Evolutionary conservation across 495 filamentous ascomycete species (phyloP), one percentile per base, ranked within the genome.

Genomic region (Neurospora discreta): DNA sequence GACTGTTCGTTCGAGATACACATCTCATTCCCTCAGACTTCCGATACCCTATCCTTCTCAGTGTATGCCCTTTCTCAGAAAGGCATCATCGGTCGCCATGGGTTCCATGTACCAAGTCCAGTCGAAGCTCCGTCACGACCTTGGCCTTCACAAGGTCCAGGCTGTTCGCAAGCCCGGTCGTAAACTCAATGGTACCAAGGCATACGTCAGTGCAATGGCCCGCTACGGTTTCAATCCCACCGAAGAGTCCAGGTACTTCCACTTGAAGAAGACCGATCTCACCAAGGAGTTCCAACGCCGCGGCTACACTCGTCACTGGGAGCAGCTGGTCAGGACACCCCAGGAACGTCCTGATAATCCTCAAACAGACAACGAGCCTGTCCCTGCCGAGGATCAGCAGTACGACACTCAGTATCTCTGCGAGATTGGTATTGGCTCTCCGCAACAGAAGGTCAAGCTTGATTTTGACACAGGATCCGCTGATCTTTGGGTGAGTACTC

Each of bases 401-500:
- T 90, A 93, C 74, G 91, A 94, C 72, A 83, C 87, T 30, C 80
- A 87, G 82, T 93, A 93, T 75, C 85, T 94, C 41, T 90, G 87
- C 68, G 82, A 86, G 69, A 86, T 94, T 52, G 72, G 77, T 7
- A 90, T 94, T 74, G 92, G 92, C 39, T 91, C 88, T 1, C 90
- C 91, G 11, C 81, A 83, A 3, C 91, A 94, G 83, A 89, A 80
- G 44, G 69, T 93, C 71, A 86, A 82, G 68, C 77, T 94, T 68
- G 89, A 93, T 77, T 92, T 94, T 74, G 91, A 95, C 80, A 93
- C 91, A 39, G 92, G 90, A 13, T 92, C 90, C 60, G 84, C 89
- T 8, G 91, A 93, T 85, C 84, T 93, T 44, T 95, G 91, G 92
- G 91, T 94, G 84, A 72, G 85, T 75, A 65, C 26, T 18, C 15